These are phyloP conservation scores for Pseudopyricularia cyperi DNA, from an alignment of 2,329 filamentous ascomycete genomes.

Conservation along the genomic window DNA sequence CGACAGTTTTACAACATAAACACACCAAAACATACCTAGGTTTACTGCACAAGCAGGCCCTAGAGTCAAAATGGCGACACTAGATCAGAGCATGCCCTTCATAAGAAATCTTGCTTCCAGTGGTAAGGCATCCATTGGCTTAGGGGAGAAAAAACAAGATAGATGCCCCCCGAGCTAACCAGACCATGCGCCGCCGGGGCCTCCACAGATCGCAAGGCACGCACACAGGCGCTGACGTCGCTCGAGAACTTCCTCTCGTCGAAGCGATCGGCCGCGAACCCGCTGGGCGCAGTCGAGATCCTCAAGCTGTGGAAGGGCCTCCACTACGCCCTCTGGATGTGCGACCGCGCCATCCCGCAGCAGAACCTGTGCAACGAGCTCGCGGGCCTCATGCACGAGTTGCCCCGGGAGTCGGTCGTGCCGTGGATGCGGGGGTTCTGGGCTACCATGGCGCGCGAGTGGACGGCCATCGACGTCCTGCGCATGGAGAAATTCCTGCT, in stretches of 20 bases:
- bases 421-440: conserved; percentile 54
- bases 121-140: conserved; percentile 38
- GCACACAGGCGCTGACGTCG: conserved; percentile 63
- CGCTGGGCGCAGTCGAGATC: conserved; percentile 55
- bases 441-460: conserved; percentile 56
- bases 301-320: conserved; percentile 91
- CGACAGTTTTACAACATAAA: background rate
- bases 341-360: conserved; percentile 77
- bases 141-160: background rate
- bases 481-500: conserved; percentile 90
- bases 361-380: conserved; percentile 71
- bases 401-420: conserved; percentile 32
- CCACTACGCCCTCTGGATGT: conserved; percentile 91
- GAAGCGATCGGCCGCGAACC: conserved; percentile 28
- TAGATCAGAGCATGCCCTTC: conserved; percentile 50
- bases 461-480: conserved; percentile 57
- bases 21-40: background rate
- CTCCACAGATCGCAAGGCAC: conserved; percentile 57
- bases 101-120: conserved; percentile 74
- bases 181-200: background rate
- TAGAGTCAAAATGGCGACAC: conserved; percentile 20
- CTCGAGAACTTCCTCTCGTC: conserved; percentile 66
- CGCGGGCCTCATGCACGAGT: conserved; percentile 50
- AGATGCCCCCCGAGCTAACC: background rate
- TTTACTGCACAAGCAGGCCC: background rate